phyloP scores from a whole-genome alignment of 2,329 filamentous ascomycete genomes.

The Biscogniauxia mediterranea region DNA sequence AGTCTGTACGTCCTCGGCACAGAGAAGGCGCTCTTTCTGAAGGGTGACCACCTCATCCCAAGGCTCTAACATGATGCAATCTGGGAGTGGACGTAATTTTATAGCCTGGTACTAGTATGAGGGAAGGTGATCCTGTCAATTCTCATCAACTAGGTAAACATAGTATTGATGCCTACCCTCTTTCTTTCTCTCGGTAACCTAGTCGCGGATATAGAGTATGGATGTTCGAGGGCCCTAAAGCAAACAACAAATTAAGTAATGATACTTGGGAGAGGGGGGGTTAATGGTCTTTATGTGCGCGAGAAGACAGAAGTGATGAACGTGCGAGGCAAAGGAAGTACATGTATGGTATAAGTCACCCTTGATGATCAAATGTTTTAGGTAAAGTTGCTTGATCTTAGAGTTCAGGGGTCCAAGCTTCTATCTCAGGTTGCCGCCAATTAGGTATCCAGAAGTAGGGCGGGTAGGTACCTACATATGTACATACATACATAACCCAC shows the following conservation, averaged over 20 bases:
- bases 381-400: too few species aligned
- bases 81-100: not conserved
- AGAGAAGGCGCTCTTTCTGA: conserved; percentile 33
- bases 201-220: not conserved
- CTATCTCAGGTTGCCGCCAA: not conserved
- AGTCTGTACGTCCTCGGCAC: conserved; percentile 40
- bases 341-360: not conserved
- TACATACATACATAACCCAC: too few species aligned
- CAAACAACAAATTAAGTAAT: not conserved
- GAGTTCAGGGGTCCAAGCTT: not conserved
- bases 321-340: too few species aligned
- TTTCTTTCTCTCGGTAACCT: too few species aligned
- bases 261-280: too few species aligned
- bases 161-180: not conserved
- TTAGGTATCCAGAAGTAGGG: too few species aligned
- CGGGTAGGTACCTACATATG: too few species aligned
- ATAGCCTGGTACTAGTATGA: not conserved
- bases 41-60: conserved; percentile 34
- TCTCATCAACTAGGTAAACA: not conserved
- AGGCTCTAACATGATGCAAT: conserved; percentile 30
- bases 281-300: too few species aligned
- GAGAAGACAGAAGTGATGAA: too few species aligned
- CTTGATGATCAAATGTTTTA: too few species aligned
- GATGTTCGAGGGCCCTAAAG: not conserved
- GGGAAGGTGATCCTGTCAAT: too few species aligned